Conservation (phyloP, 148 eudicot species). For the Rhododendron kiyosumense region DNA sequence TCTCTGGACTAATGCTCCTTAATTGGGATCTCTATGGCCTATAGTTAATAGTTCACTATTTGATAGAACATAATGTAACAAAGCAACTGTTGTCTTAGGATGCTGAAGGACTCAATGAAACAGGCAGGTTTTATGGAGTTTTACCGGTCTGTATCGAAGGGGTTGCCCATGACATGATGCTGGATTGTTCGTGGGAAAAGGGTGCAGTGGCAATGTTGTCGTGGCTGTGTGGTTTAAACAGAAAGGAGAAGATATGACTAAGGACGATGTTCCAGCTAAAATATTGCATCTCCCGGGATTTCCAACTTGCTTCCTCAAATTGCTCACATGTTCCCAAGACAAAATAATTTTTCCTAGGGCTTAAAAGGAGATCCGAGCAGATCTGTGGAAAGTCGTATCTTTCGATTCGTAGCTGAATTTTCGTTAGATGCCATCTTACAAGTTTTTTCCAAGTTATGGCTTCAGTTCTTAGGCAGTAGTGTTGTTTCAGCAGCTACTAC, state of each 20-base stretch:
- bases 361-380: not conserved
- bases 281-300: not conserved
- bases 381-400: not conserved
- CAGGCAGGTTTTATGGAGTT: constrained; percentile 77
- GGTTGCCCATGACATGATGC: constrained; percentile 89
- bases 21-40: not conserved
- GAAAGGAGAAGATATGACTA: not conserved
- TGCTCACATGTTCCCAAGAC: not conserved
- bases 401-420: not conserved
- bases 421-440: not conserved
- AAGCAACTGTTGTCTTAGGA: constrained; percentile 43
- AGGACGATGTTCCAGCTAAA: not conserved
- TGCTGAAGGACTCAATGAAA: constrained; percentile 69
- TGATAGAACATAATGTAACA: not conserved
- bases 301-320: not conserved
- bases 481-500: no score
- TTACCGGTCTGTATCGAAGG: constrained; percentile 62
- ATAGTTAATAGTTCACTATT: not conserved
- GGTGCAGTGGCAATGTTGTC: constrained; percentile 60
- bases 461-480: not conserved
- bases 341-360: not conserved
- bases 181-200: constrained; percentile 83
- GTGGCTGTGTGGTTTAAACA: constrained; percentile 39
- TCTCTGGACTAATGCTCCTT: not conserved
- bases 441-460: not conserved